Evolutionary conservation across 164 flowering plant species (phyloP).

Genomic region (Macadamia tetraphylla): DNA sequence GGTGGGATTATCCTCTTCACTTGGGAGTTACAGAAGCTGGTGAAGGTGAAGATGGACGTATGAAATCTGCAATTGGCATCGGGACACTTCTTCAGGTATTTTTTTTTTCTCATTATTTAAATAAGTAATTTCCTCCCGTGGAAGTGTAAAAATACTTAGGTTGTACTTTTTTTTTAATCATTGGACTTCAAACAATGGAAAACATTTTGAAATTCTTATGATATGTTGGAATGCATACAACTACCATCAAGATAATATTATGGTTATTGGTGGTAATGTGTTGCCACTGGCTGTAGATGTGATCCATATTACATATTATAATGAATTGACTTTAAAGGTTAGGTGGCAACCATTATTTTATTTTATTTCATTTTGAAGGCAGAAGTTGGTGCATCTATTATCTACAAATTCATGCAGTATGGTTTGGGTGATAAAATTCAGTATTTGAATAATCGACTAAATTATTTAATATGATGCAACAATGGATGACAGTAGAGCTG

Average conservation of each 20-base stretch:
- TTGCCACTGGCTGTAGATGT: neutral
- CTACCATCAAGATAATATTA: neutral
- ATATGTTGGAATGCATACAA: neutral
- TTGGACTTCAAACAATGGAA: neutral
- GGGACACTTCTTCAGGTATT: slow-evolving; percentile 96
- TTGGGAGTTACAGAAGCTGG: slow-evolving; percentile 99
- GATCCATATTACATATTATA: neutral
- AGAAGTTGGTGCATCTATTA: neutral
- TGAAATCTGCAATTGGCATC: slow-evolving; percentile 99
- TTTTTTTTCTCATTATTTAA: too few relatives aligned
- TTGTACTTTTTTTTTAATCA: too few relatives aligned
- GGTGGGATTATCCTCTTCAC: slow-evolving; percentile 98
- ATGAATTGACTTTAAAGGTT: too few relatives aligned
- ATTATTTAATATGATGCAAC: neutral
- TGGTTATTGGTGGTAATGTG: neutral
- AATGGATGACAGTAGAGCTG: neutral
- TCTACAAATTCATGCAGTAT: slow-evolving; percentile 42
- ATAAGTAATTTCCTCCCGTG: too few relatives aligned
- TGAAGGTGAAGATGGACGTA: slow-evolving; percentile 99
- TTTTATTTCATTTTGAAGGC: neutral
- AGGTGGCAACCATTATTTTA: too few relatives aligned
- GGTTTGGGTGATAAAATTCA: slow-evolving; percentile 83
- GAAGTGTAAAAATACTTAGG: too few relatives aligned
- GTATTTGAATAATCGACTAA: slow-evolving; percentile 10
- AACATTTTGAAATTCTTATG: neutral